phyloP scores from a whole-genome alignment of 768 basidiomycete genomes.

The Glaciozyma antarctica region DNA sequence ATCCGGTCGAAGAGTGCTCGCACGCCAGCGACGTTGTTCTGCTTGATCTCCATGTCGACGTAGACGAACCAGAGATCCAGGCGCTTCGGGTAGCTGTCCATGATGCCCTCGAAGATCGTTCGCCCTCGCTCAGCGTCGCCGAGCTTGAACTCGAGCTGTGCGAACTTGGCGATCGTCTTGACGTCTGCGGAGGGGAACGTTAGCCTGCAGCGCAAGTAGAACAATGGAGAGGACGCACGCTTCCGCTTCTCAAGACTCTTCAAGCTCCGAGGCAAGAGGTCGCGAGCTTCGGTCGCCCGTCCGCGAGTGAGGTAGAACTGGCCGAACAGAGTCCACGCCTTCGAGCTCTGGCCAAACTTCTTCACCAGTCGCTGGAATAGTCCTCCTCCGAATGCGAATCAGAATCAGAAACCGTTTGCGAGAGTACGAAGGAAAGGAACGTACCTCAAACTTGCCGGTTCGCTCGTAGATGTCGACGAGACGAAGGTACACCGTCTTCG shows the following conservation, averaged over 20 bases:
- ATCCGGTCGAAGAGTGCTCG: conserved; percentile 83
- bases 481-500: conserved; percentile 77
- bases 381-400: conserved; percentile 74
- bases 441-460: conserved; percentile 68
- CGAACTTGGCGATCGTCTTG: conserved; percentile 91
- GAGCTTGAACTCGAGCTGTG: conserved; percentile 84
- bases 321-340: conserved; percentile 83
- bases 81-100: conserved; percentile 89
- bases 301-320: conserved; percentile 70
- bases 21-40: conserved; percentile 65
- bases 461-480: conserved; percentile 76
- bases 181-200: conserved; percentile 51
- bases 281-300: conserved; percentile 68
- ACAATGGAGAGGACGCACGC: conserved; percentile 50
- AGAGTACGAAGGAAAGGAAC: conserved; percentile 17
- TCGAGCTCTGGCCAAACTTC: conserved; percentile 87
- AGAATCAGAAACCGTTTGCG: conserved; percentile 1
- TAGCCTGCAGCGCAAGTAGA: not conserved
- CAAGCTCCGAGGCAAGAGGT: conserved; percentile 71
- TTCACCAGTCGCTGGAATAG: conserved; percentile 78
- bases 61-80: conserved; percentile 95
- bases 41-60: conserved; percentile 86
- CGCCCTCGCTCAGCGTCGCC: conserved; percentile 91
- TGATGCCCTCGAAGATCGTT: conserved; percentile 90
- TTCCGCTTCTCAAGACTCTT: conserved; percentile 89